Base-by-base conservation (phyloP, 306 rosid species). In the Sicyos edulis region DNA sequence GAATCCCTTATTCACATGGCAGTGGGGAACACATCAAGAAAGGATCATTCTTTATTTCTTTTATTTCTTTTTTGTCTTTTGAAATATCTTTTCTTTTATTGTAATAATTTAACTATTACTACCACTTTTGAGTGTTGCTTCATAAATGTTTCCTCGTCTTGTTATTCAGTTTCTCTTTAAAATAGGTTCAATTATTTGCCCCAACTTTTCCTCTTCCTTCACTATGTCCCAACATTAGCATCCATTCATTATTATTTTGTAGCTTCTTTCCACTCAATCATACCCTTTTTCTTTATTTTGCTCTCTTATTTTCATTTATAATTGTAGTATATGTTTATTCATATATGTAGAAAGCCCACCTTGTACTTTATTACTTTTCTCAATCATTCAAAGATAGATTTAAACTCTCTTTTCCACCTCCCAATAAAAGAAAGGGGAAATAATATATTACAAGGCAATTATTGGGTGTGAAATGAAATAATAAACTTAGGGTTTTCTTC, bases 1-100 rank as follows among this genome's bases (percentile, higher is more conserved):
- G 42, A 6, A 37, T 37, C 42, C 42, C 42, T 37, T 37, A 37
- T 37, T 37, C 42, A 37, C 42, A 37, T 37, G 42, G 7, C 61
- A 75, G 73, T 84, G 88, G 85, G 82, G 81, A 78, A 88, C 96
- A 83, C 88, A 86, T 84, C 81, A 79, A 72, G 54, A 84, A 82
- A 75, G 67, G 78, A 78, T 85, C 85, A 83, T 86, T 87, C 83
- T 57, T 55, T 55, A 75, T 75, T 12, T 40, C 2, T 40, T 14
- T 84, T 76, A 26, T 26, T 26, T 26, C 29, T 26, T 26, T 26
- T 26, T 26, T 26, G 2, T 26, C 3, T 26, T 26, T 26, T 26
- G 2, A 26, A 26, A 26, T 26, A 26, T 1, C 80, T 86, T 81
- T 86, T 75, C 79, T 75, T 60, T 70, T 76, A 26, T 74, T 80